Conservation (phyloP, 2,329 filamentous ascomycete species). For the Fusarium udum region DNA sequence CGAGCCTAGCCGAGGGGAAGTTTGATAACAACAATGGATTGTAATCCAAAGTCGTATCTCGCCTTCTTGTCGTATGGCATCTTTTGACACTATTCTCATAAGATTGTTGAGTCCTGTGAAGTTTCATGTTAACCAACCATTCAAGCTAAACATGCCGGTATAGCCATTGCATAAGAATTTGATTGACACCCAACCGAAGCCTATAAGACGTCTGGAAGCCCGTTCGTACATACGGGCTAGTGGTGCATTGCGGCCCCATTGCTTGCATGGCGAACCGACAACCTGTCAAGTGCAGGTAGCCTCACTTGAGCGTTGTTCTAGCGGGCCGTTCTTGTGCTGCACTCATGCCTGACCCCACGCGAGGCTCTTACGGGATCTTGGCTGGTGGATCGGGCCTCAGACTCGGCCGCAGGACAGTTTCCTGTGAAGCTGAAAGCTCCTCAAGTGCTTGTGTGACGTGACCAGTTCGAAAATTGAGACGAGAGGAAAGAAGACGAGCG, state of each 20-base stretch:
- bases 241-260: conserved; percentile 39
- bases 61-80: background rate
- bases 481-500: conserved; percentile 21
- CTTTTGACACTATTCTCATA: background rate
- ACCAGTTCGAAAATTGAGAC: conserved; percentile 15
- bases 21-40: background rate
- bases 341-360: conserved; percentile 45
- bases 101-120: background rate
- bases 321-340: conserved; percentile 35
- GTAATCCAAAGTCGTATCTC: background rate
- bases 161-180: conserved; percentile 1
- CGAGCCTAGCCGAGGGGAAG: conserved; percentile 37
- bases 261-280: conserved; percentile 44
- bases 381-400: conserved; percentile 30
- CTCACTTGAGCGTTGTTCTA: conserved; percentile 35
- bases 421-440: conserved; percentile 22
- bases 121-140: background rate
- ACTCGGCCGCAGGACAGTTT: conserved; percentile 26
- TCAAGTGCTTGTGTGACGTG: conserved; percentile 28
- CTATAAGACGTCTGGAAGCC: conserved; percentile 21
- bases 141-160: conserved; percentile 24
- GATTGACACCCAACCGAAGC: conserved; percentile 23
- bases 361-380: conserved; percentile 30
- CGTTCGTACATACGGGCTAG: conserved; percentile 25
- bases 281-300: conserved; percentile 41